A percentile compares a stretch with the other conserved stretches of the same genome.
Evolutionary conservation across 1,284 basidiomycete species (phyloP).

Genomic region (Ustilago tritici): DNA sequence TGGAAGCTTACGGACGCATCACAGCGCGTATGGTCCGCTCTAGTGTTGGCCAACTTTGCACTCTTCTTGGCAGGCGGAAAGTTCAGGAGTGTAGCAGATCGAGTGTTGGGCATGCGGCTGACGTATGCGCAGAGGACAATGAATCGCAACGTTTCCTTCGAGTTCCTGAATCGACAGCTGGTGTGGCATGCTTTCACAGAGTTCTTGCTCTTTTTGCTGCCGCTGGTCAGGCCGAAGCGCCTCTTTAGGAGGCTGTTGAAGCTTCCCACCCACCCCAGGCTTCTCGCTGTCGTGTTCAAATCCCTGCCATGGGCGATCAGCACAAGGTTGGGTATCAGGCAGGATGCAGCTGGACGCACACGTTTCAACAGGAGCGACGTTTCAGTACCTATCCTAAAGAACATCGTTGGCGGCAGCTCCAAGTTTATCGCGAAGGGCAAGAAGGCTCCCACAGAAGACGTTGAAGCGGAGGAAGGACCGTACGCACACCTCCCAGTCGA

Average conservation of each 20-base stretch:
- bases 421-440: conserved; percentile 5
- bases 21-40: conserved; percentile 77
- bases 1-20: conserved; percentile 80
- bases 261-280: conserved; percentile 57
- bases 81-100: conserved; percentile 88
- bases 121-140: conserved; percentile 80
- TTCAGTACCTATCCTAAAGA: conserved; percentile 29
- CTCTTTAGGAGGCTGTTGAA: conserved; percentile 74
- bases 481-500: conserved; percentile 58
- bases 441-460: background rate
- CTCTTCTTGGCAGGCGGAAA: conserved; percentile 87
- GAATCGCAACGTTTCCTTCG: conserved; percentile 90
- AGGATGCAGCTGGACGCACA: conserved; percentile 35
- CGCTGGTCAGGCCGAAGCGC: conserved; percentile 80
- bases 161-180: conserved; percentile 99
- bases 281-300: conserved; percentile 66
- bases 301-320: conserved; percentile 52
- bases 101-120: conserved; percentile 82
- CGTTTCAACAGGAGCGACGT: conserved; percentile 26
- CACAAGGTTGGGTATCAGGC: conserved; percentile 44
- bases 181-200: conserved; percentile 99
- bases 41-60: conserved; percentile 80
- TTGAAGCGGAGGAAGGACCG: conserved; percentile 19
- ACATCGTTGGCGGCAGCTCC: conserved; percentile 18
- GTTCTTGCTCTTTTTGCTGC: conserved; percentile 92